Percentiles rank a stretch among this genome's conserved stretches.
phyloP scores from a whole-genome alignment of 148 eudicot genomes.

The Rhododendron williamsianum region DNA sequence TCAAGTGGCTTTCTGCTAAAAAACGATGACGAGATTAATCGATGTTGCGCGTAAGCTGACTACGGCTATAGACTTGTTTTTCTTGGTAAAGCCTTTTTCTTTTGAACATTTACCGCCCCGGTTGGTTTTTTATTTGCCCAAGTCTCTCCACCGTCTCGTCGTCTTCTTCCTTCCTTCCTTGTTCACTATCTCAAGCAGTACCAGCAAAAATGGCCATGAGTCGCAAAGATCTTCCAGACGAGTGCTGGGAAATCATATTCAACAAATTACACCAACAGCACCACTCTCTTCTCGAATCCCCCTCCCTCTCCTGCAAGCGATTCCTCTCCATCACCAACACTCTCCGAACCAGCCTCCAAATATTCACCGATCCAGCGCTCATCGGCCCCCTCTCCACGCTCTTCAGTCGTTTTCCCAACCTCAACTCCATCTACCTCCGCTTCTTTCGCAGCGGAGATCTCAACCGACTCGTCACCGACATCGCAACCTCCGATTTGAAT shows the following conservation, averaged over 20 bases:
- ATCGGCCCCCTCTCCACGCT: slow-evolving; percentile 26
- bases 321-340: slow-evolving; percentile 52
- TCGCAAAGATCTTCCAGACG: slow-evolving; percentile 41
- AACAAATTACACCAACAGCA: slow-evolving; percentile 20
- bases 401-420: slow-evolving; percentile 39
- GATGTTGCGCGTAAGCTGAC: no score
- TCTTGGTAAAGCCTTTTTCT: no score
- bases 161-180: no score
- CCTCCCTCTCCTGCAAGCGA: slow-evolving; percentile 46
- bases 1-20: no score
- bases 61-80: no score
- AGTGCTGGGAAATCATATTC: slow-evolving; percentile 64
- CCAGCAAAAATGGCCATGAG: not conserved
- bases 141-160: no score
- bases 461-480: slow-evolving; percentile 18
- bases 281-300: slow-evolving; percentile 39
- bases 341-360: slow-evolving; percentile 31
- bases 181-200: no score
- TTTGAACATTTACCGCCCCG: no score
- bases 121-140: no score
- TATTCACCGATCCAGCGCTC: slow-evolving; percentile 26
- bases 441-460: slow-evolving; percentile 20
- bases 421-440: slow-evolving; percentile 35
- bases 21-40: no score
- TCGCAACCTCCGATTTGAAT: slow-evolving; percentile 19